Conservation (phyloP, 208 protist genomes). For the Trypanosoma scelopori region DNA sequence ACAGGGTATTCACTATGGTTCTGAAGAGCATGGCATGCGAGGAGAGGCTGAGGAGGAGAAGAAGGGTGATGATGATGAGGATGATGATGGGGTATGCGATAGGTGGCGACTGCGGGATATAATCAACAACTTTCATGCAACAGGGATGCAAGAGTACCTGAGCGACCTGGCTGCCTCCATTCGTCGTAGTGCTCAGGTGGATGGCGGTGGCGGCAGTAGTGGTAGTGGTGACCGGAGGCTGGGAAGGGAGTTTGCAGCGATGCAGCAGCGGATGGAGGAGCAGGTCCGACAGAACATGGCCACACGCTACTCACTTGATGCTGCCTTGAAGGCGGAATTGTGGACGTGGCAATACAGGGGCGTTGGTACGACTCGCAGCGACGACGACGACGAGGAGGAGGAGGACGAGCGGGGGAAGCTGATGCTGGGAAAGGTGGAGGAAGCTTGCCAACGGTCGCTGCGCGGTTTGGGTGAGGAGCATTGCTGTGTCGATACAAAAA, state of each 20-base stretch:
- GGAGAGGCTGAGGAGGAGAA: not conserved
- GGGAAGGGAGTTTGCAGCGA: constrained; percentile 20
- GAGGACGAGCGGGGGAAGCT: constrained; percentile 1
- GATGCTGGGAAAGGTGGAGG: not conserved
- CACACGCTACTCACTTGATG: constrained; percentile 64
- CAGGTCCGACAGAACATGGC: constrained; percentile 57
- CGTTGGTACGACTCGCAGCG: constrained; percentile 1
- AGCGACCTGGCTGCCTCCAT: constrained; percentile 30
- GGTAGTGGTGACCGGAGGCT: constrained; percentile 1
- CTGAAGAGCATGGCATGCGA: not conserved
- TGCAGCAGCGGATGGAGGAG: constrained; percentile 36
- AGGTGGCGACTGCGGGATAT: constrained; percentile 12
- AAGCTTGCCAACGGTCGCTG: not conserved
- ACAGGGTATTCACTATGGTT: not conserved
- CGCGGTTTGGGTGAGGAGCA: not conserved
- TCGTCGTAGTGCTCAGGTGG: constrained; percentile 29
- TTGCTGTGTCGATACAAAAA: not conserved
- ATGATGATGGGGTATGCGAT: not conserved
- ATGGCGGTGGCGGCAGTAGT: not conserved
- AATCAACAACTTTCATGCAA: constrained; percentile 35
- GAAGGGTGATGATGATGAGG: not conserved
- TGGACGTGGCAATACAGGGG: constrained; percentile 33
- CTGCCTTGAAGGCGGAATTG: constrained; percentile 59
- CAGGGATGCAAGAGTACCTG: constrained; percentile 28
- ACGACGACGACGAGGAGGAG: constrained; percentile 6